Base-by-base conservation (phyloP, 2,329 filamentous ascomycete species). In the Trichoderma sp. region DNA sequence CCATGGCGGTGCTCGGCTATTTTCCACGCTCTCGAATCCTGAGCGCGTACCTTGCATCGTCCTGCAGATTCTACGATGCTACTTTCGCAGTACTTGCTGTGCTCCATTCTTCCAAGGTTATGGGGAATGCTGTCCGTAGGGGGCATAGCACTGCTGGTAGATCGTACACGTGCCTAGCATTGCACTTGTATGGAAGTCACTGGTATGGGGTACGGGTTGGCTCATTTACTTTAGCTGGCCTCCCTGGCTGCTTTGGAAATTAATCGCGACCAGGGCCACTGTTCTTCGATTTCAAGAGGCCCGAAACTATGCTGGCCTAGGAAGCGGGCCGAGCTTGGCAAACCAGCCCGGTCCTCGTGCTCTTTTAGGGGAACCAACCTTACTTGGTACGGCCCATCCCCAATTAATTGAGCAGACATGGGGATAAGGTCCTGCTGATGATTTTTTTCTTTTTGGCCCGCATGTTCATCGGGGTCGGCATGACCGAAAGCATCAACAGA, bases 291-390 rank as follows among this genome's bases (percentile, higher is more conserved):
- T 71, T 60, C 62, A 39, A n/a, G 53, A 63, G 58, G 61, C 21
- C 57, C 64, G 64, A 72, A 60, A 58, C 68, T 71, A 64, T 71
- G 60, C 68, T 64, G 61, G 68, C 70, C 70, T 71, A 67, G 71
- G 64, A 72, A 72, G 71, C 71, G 71, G 71, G 71, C 71, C 71
- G 64, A 69, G 58, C 64, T 68, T 67, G 71, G 57, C 61, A 60
- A 57, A 61, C 57, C 39, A 67, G 63, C 63, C 58, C 56, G 70
- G 51, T 62, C 39, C 36, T 67, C 30, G 28, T 61, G 62, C 51
- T 71, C 63, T 53, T 67, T 70, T 66, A 71, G 61, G 69, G 61
- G 67, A 51, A 58, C 36, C 66, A 70, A 61, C 66, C 53, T 69
- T 69, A 51, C 66, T 34, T 56, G 34, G 28, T 69, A 47, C 32